These are phyloP conservation scores for Cladosporium halotolerans DNA, from an alignment of 2,329 filamentous ascomycete species.

Conservation along the genomic window DNA sequence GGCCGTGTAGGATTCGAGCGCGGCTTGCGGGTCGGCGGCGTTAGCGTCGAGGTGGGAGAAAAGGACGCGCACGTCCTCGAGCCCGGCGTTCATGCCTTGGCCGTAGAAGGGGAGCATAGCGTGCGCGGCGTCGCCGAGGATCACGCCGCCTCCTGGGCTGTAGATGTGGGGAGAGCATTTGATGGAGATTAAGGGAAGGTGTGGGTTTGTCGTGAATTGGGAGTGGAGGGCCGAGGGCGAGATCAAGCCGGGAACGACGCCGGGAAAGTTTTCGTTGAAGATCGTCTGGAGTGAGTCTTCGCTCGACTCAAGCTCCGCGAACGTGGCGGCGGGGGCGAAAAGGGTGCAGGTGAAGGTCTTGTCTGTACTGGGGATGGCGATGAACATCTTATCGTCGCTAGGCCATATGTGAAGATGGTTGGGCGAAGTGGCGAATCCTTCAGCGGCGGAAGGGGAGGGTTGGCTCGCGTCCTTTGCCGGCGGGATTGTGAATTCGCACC, in stretches of 20 bases:
- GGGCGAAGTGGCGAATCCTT: constrained; percentile 72
- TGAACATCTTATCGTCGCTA: constrained; percentile 75
- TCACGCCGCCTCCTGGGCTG: constrained; percentile 61
- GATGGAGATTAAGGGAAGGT: constrained; percentile 86
- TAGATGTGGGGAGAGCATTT: constrained; percentile 89
- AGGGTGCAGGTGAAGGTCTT: constrained; percentile 93
- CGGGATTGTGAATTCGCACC: constrained; percentile 87
- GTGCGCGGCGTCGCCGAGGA: constrained; percentile 89
- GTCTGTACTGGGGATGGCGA: constrained; percentile 84
- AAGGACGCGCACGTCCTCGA: constrained; percentile 87
- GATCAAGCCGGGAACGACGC: constrained; percentile 64
- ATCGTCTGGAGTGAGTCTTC: constrained; percentile 59
- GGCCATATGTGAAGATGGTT: constrained; percentile 98
- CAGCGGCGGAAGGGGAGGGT: constrained; percentile 27
- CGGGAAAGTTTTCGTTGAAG: constrained; percentile 81
- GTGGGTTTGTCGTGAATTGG: constrained; percentile 76
- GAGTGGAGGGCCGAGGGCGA: constrained; percentile 59
- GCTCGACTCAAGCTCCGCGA: constrained; percentile 59
- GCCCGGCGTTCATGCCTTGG: constrained; percentile 93
- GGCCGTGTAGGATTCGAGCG: constrained; percentile 68
- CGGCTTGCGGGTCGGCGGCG: constrained; percentile 28
- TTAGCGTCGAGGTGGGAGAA: constrained; percentile 71
- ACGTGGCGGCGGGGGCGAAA: constrained; percentile 71
- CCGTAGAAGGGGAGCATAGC: constrained; percentile 99
- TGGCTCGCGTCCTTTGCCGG: constrained; percentile 39